Evolutionary conservation across 257 asterid species (phyloP), one percentile per base, ranked within the genome.

Genomic region (Solanum sejunctum): DNA sequence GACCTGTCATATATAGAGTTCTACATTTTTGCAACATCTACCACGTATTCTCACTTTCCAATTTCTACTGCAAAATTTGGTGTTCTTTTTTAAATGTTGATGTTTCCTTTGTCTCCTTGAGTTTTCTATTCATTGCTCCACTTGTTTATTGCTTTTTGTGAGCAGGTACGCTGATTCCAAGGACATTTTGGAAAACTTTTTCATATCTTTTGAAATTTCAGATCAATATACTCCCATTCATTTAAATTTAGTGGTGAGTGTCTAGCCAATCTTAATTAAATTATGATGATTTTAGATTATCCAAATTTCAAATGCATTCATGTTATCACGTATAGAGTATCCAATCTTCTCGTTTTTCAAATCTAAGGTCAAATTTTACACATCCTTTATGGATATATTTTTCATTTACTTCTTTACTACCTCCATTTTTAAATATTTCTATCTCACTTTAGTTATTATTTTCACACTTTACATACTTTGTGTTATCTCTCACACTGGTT

Each of bases 201-300:
- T 89, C 87, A 91, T 85, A 82, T 90, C 94, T 63, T 89, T 97
- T n/a, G 83, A 81, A 41, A 85, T 92, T 86, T 93, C 92, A 1
- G 93, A 91, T 88, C 93, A 95, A 47, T 97, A 98, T 86, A 88
- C 88, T 83, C 98, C 98, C 10, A 86, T 97, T 82, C 98, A 95
- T 92, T 87, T 97, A 81, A 97, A 97, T 88, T 97, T 97, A 85
- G 90, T 95, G 98, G 99, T 95, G 91, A 95, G 88, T 82, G 80
- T 36, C 83, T 32, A 28, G 55, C 28, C 43, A 39, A 64, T 64
- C 12, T 64, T 16, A 51, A 26, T 26, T n/a, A 10, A 58, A 9
- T 58, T 58, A 20, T 20, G 66, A 58, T 20, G 28, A 58, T 58
- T 58, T n/a, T 57, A 20, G 64, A 58, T 58, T 58, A n/a, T n/a